Base-by-base conservation (phyloP, 2,329 filamentous ascomycete genomes). In the Trichocomaceae sp. region DNA sequence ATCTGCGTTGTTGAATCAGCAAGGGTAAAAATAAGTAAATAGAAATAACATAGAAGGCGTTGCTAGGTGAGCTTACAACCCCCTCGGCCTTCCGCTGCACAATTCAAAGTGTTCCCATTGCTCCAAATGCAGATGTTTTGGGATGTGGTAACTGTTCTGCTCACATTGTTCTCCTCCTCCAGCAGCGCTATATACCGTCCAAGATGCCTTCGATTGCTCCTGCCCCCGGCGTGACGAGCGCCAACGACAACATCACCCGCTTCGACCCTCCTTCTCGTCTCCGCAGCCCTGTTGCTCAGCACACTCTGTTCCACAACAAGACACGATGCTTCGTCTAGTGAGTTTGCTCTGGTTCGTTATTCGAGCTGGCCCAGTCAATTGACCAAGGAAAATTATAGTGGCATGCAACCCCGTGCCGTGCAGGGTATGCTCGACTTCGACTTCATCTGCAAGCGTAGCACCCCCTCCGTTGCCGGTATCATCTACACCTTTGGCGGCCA, bases 401-500 rank as follows among this genome's bases (percentile, higher is more conserved):
- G 93, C 75, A 89, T 99, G 72, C 93, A 99, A 80, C 92, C 93
- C 71, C 86, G 91, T 75, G 88, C 88, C 66, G 88, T 91, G 63
- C 88, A 91, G 79, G 87, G 87, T 73, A 91, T 91, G 87, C 88
- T 99, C 73, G 93, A 99, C 77, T 99, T 99, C 75, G 93, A 99
- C 82, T 99, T 97, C 83, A 99, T 99, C 79, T 99, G 93, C 90
- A 97, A 97, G 85, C 89, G 93, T 69, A 83, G 85, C 72, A 95
- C 88, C 58, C 93, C 93, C 62, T 99, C 93, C 57, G 93, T 99
- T 57, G 93, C 93, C 63, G 93, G 91, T 73, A 97, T 99, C 78
- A 97, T 99, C 83, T 99, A 99, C 83, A 96, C 93, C 67, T 99
- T 99, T 72, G 93, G 93, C 74, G 93, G 93, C 65, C 93, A 99